Conservation (phyloP, 768 basidiomycete species). For the Paxillus involutus region DNA sequence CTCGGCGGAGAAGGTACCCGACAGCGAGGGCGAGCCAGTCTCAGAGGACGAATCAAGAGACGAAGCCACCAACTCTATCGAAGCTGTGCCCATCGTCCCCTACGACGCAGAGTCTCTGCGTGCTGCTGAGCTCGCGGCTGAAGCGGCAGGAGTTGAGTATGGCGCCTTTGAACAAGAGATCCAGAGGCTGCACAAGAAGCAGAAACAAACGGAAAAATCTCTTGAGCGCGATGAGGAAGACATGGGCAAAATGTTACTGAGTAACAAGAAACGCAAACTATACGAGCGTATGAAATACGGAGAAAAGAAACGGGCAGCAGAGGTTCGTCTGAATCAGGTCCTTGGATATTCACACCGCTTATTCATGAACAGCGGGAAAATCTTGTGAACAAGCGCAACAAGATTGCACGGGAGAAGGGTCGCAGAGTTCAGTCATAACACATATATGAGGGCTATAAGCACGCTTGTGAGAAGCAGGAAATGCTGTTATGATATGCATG, state of each 20-base stretch:
- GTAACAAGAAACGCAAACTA: constrained; percentile 89
- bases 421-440: constrained; percentile 32
- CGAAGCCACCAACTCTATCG: constrained; percentile 26
- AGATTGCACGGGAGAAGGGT: constrained; percentile 54
- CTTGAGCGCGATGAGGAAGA: constrained; percentile 59
- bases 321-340: constrained; percentile 54
- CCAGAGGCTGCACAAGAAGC: constrained; percentile 53
- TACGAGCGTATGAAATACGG: constrained; percentile 93
- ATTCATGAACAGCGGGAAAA: constrained; percentile 49
- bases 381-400: constrained; percentile 58
- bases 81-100: constrained; percentile 32
- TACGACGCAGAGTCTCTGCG: constrained; percentile 70
- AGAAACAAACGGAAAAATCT: constrained; percentile 30
- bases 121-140: constrained; percentile 90
- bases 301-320: constrained; percentile 69
- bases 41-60: constrained; percentile 24
- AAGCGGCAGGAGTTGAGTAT: constrained; percentile 81
- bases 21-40: constrained; percentile 29
- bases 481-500: not conserved
- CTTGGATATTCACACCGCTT: constrained; percentile 4
- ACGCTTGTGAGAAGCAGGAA: not conserved
- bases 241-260: constrained; percentile 98
- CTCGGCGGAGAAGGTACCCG: constrained; percentile 29
- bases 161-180: constrained; percentile 77
- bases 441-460: not conserved